These are phyloP conservation scores for Kwoniella dendrophila DNA, from an alignment of 768 basidiomycete species.

Conservation along the genomic window DNA sequence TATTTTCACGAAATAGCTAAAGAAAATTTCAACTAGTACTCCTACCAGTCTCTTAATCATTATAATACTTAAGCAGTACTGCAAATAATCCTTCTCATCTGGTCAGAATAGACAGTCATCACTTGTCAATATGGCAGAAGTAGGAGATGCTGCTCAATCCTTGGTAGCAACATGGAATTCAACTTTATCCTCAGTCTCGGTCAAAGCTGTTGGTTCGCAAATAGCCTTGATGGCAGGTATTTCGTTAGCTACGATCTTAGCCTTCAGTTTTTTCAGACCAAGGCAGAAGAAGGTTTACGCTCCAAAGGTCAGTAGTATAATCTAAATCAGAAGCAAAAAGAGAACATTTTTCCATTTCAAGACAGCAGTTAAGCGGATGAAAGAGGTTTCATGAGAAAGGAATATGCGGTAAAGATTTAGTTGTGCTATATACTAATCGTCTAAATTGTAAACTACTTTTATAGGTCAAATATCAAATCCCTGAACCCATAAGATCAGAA, in stretches of 20 bases:
- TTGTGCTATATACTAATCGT: too few relatives aligned
- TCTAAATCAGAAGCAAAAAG: background rate
- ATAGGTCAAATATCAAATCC: conserved; percentile 68
- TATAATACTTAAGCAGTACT: background rate
- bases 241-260: conserved; percentile 55
- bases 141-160: conserved; percentile 34
- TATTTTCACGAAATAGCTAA: too few relatives aligned
- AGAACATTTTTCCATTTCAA: conserved; percentile 6
- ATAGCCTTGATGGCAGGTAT: conserved; percentile 55
- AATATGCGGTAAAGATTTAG: too few relatives aligned
- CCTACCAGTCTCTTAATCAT: too few relatives aligned
- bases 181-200: conserved; percentile 49
- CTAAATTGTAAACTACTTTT: background rate
- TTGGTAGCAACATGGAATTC: conserved; percentile 49
- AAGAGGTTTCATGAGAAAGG: too few relatives aligned
- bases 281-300: conserved; percentile 77
- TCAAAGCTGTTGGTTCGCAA: conserved; percentile 57
- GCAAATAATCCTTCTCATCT: background rate
- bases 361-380: too few relatives aligned
- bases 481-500: conserved; percentile 25
- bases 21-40: too few relatives aligned
- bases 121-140: conserved; percentile 27
- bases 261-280: conserved; percentile 83
- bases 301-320: conserved; percentile 71
- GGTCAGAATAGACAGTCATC: background rate